These are phyloP conservation scores for Achlya hypogyna DNA, from an alignment of 352 stramenopile genomes.

Conservation along the genomic window DNA sequence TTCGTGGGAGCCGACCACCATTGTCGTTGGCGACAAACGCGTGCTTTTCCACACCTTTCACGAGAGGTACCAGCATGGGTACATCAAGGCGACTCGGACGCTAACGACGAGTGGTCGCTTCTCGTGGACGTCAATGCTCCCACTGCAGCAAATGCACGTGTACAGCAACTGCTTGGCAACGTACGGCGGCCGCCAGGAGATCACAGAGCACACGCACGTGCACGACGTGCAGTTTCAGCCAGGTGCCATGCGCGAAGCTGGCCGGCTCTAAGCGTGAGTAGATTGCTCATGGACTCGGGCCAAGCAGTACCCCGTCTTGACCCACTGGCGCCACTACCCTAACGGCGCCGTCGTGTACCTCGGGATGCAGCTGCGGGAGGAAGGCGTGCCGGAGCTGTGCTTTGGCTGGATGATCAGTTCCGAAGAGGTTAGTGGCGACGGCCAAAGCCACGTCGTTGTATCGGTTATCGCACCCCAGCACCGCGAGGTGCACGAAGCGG, in stretches of 20 bases:
- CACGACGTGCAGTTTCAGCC: conserved; percentile 35
- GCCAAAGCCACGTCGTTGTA: conserved; percentile 23
- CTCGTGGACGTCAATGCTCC: conserved; percentile 17
- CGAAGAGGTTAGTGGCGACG: conserved; percentile 22
- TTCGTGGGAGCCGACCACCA: conserved; percentile 4
- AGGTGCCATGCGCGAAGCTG: conserved; percentile 8
- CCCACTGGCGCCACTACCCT: conserved; percentile 46
- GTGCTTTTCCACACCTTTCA: conserved; percentile 3
- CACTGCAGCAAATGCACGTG: conserved; percentile 21
- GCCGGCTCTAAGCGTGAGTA: background rate
- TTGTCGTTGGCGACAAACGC: background rate
- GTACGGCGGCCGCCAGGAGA: conserved; percentile 32
- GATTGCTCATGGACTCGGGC: background rate
- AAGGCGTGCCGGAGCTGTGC: conserved; percentile 29
- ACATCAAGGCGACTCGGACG: conserved; percentile 12
- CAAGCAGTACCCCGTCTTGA: conserved; percentile 30
- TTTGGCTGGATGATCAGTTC: conserved; percentile 54
- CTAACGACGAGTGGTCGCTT: background rate
- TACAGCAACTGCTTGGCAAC: conserved; percentile 43
- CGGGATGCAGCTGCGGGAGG: conserved; percentile 21
- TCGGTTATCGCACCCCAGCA: conserved; percentile 40
- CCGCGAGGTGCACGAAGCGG: conserved; percentile 21
- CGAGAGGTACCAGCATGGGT: conserved; percentile 22
- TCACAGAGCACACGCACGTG: conserved; percentile 42
- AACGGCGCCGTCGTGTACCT: conserved; percentile 49